A percentile compares a stretch with the other conserved stretches of the same genome.
Conservation (phyloP, 2,329 filamentous ascomycete genomes). For the Diaporthe citrichinensis region DNA sequence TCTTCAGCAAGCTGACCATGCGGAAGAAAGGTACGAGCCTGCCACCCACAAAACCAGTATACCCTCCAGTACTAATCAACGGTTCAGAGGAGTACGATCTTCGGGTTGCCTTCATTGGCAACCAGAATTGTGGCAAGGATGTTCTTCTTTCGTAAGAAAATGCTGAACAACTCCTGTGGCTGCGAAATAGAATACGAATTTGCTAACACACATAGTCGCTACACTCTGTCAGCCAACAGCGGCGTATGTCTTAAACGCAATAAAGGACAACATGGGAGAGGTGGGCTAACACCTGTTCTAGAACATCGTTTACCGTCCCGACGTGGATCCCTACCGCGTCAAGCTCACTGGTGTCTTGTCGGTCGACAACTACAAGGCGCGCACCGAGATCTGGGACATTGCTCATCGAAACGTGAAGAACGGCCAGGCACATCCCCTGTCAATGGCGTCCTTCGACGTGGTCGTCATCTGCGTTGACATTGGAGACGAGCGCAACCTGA, state of each 20-base stretch:
- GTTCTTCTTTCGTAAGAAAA: constrained; percentile 1
- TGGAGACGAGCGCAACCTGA: constrained; percentile 48
- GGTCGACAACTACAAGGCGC: constrained; percentile 25
- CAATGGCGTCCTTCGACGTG: constrained; percentile 49
- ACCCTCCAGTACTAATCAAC: not conserved
- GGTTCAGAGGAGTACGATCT: not conserved
- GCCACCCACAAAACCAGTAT: too few relatives aligned
- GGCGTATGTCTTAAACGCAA: not conserved
- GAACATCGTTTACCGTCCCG: not conserved
- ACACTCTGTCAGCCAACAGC: not conserved
- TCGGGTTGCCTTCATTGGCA: constrained; percentile 12
- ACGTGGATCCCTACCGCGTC: not conserved
- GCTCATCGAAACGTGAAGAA: constrained; percentile 36
- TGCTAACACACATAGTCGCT: constrained; percentile 8
- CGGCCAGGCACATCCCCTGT: constrained; percentile 38
- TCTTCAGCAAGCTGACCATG: constrained; percentile 14
- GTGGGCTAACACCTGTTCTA: not conserved
- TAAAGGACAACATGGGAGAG: too few relatives aligned
- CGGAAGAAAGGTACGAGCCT: not conserved
- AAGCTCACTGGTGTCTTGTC: not conserved
- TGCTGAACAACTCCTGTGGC: too few relatives aligned
- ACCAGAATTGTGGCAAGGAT: constrained; percentile 19
- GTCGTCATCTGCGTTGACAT: constrained; percentile 56
- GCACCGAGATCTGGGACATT: constrained; percentile 48
- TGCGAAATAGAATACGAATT: not conserved